Conservation (phyloP, 2,329 filamentous ascomycete genomes). For the Aureobasidium subglaciale region DNA sequence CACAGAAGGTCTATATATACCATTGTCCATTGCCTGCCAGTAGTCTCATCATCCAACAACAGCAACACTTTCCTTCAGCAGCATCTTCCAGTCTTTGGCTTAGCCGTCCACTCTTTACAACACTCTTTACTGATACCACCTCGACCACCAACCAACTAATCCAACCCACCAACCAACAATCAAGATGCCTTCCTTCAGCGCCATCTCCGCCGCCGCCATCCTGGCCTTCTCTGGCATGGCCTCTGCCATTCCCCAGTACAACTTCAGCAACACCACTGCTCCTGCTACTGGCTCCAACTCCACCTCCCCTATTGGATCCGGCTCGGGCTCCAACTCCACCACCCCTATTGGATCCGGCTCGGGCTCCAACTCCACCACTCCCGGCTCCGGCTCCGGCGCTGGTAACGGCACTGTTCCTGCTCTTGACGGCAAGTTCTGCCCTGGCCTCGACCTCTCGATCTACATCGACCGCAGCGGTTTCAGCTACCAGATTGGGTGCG, state of each 20-base stretch:
- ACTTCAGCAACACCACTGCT: background rate
- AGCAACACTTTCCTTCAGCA: constrained; percentile 12
- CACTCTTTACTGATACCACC: constrained; percentile 9
- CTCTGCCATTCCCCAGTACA: constrained; percentile 14
- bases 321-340: background rate
- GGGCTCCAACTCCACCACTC: background rate
- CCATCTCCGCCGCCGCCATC: constrained; percentile 11
- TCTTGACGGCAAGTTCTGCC: constrained; percentile 15
- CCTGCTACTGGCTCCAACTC: background rate
- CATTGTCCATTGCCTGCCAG: background rate
- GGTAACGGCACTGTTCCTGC: too few relatives aligned
- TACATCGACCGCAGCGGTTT: constrained; percentile 1
- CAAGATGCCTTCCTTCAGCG: constrained; percentile 15
- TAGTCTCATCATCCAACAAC: constrained; percentile 13
- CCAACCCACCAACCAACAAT: background rate
- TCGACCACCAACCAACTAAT: constrained; percentile 9
- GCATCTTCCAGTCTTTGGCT: constrained; percentile 13
- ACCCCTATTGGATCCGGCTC: background rate
- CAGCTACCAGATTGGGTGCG: constrained; percentile 12
- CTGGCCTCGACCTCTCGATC: constrained; percentile 8
- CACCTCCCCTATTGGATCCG: background rate
- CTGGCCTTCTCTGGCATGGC: constrained; percentile 12
- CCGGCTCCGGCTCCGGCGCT: too few relatives aligned
- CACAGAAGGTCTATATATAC: constrained; percentile 11
- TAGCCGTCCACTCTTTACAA: constrained; percentile 16